These are phyloP conservation scores for Fusarium sp. DNA, from an alignment of 2,329 filamentous ascomycete species.

Conservation along the genomic window DNA sequence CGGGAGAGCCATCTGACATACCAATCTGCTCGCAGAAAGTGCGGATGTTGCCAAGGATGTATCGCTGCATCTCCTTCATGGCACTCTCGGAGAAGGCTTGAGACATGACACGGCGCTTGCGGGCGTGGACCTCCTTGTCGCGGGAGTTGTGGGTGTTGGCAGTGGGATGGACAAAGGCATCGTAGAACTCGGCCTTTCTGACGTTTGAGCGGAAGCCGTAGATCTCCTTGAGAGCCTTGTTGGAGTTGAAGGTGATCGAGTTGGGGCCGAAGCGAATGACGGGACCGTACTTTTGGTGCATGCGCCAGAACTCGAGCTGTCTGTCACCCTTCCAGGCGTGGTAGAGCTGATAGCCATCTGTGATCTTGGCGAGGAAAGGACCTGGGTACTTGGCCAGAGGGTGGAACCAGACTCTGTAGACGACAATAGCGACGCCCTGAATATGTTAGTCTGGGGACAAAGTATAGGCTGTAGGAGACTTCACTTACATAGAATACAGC, in stretches of 20 bases:
- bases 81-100: conserved; percentile 76
- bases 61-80: conserved; percentile 74
- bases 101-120: conserved; percentile 77
- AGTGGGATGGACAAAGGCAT: conserved; percentile 76
- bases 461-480: background rate
- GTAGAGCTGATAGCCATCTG: conserved; percentile 75
- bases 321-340: conserved; percentile 80
- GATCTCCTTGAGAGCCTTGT: conserved; percentile 73
- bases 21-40: conserved; percentile 72
- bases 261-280: conserved; percentile 84
- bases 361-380: conserved; percentile 71
- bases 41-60: conserved; percentile 73
- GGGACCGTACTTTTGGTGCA: conserved; percentile 79
- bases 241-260: conserved; percentile 80
- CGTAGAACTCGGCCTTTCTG: conserved; percentile 77
- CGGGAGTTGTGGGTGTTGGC: conserved; percentile 80
- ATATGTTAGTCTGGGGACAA: conserved; percentile 2
- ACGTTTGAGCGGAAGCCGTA: conserved; percentile 73
- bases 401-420: conserved; percentile 72
- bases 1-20: conserved; percentile 52
- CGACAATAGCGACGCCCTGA: conserved; percentile 55
- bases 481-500: conserved; percentile 57
- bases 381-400: conserved; percentile 74
- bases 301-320: conserved; percentile 76
- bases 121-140: conserved; percentile 74